phyloP scores from a whole-genome alignment of 768 basidiomycete genomes.

The Mrakia gelida region DNA sequence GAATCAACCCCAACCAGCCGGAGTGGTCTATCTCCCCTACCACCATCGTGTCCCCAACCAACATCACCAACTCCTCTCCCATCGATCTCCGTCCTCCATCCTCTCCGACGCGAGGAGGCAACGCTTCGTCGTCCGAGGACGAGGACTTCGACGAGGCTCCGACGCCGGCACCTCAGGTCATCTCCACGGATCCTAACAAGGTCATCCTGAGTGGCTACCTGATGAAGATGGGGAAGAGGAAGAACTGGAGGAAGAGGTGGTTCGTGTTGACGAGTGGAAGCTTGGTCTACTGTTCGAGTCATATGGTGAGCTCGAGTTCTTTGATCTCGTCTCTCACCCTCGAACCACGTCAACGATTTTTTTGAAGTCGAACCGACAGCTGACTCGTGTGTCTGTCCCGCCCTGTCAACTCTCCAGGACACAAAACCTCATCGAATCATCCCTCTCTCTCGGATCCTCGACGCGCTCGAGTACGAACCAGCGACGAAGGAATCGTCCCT shows the following conservation, averaged over 20 bases:
- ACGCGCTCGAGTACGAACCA: slow-evolving; percentile 80
- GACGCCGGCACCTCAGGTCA: not conserved
- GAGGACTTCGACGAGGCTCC: slow-evolving; percentile 21
- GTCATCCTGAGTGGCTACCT: slow-evolving; percentile 82
- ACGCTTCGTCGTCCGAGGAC: slow-evolving; percentile 21
- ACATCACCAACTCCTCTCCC: slow-evolving; percentile 1
- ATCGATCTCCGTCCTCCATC: not conserved
- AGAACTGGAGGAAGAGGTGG: slow-evolving; percentile 96
- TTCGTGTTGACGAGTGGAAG: slow-evolving; percentile 87
- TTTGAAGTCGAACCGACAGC: not conserved
- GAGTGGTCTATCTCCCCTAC: slow-evolving; percentile 1
- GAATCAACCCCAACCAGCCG: slow-evolving; percentile 19
- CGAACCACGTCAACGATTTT: too few species aligned
- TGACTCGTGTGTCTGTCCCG: too few species aligned
- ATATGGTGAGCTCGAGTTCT: slow-evolving; percentile 70
- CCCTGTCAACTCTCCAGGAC: slow-evolving; percentile 59
- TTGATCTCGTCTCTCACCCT: not conserved
- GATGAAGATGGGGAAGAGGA: slow-evolving; percentile 93
- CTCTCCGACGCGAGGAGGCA: slow-evolving; percentile 23
- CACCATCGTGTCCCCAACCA: not conserved
- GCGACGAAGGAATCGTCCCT: slow-evolving; percentile 37
- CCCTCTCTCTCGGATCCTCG: slow-evolving; percentile 75
- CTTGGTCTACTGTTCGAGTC: slow-evolving; percentile 80
- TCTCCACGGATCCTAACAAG: slow-evolving; percentile 59
- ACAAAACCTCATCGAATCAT: slow-evolving; percentile 82